phyloP scores from a whole-genome alignment of 192 early-diverging fungal species.

The Backusella tarrabulga region DNA sequence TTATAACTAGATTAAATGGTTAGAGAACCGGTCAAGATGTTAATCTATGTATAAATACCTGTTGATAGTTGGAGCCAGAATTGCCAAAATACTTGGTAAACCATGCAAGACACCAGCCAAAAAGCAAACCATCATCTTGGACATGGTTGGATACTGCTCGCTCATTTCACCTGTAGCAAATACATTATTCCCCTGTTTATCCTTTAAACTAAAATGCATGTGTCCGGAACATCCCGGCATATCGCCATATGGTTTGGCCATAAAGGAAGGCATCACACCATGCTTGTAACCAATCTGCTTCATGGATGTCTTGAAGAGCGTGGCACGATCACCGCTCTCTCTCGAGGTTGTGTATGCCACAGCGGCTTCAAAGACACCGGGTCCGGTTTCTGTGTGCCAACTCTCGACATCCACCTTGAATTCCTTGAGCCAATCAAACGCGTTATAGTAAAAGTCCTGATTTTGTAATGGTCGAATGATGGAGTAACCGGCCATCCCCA shows the following conservation, averaged over 20 bases:
- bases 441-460: constrained; percentile 67
- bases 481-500: constrained; percentile 85
- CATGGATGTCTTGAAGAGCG: constrained; percentile 72
- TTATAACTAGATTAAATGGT: constrained; percentile 55
- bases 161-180: constrained; percentile 41
- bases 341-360: constrained; percentile 60
- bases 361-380: constrained; percentile 82
- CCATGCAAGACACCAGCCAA: constrained; percentile 55
- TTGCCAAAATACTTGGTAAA: constrained; percentile 67
- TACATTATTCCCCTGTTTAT: constrained; percentile 46
- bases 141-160: constrained; percentile 43
- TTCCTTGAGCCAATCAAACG: constrained; percentile 60
- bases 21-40: not conserved
- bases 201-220: constrained; percentile 68
- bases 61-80: constrained; percentile 80
- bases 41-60: constrained; percentile 31
- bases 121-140: constrained; percentile 52
- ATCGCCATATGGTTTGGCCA: constrained; percentile 76
- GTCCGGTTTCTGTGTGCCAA: constrained; percentile 82
- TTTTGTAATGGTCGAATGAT: constrained; percentile 64
- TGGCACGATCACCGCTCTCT: constrained; percentile 67
- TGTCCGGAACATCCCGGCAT: constrained; percentile 83
- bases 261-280: constrained; percentile 76
- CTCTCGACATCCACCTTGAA: constrained; percentile 69
- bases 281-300: constrained; percentile 71